Percentiles rank a stretch among this genome's conserved stretches.
Evolutionary conservation across 2,329 filamentous ascomycete species (phyloP).

Genomic region (Cladosporium sp.): DNA sequence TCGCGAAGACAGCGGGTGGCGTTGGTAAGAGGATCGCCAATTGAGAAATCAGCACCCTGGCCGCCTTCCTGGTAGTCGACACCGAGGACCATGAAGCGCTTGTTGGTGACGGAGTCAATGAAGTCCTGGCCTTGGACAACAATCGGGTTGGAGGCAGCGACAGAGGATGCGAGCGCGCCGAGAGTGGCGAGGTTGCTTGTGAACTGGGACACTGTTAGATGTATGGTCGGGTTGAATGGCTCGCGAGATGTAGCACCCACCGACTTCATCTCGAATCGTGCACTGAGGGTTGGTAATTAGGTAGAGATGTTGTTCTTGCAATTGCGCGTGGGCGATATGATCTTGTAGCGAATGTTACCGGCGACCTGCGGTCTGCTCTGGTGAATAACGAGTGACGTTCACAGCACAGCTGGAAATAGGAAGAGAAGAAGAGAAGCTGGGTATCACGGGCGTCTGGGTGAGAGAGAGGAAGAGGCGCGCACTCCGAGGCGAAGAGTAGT

Average conservation of each 20-base stretch:
- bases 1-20: conserved; percentile 61
- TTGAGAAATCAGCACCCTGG: conserved; percentile 55
- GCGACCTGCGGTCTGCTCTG: neutral
- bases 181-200: conserved; percentile 10
- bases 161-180: conserved; percentile 24
- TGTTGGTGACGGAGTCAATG: conserved; percentile 57
- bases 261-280: conserved; percentile 6
- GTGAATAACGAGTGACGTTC: neutral
- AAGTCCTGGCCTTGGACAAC: conserved; percentile 62
- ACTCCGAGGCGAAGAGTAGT: neutral
- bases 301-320: neutral
- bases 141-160: conserved; percentile 56
- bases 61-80: conserved; percentile 67
- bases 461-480: neutral
- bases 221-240: neutral
- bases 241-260: neutral
- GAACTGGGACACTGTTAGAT: conserved; percentile 8
- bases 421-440: neutral
- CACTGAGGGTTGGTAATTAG: neutral
- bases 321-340: neutral
- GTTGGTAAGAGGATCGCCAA: conserved; percentile 59
- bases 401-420: conserved; percentile 14
- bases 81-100: conserved; percentile 63
- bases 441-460: neutral
- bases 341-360: neutral